Conservation (phyloP, 768 basidiomycete genomes). For the Leccinellum luteum region DNA sequence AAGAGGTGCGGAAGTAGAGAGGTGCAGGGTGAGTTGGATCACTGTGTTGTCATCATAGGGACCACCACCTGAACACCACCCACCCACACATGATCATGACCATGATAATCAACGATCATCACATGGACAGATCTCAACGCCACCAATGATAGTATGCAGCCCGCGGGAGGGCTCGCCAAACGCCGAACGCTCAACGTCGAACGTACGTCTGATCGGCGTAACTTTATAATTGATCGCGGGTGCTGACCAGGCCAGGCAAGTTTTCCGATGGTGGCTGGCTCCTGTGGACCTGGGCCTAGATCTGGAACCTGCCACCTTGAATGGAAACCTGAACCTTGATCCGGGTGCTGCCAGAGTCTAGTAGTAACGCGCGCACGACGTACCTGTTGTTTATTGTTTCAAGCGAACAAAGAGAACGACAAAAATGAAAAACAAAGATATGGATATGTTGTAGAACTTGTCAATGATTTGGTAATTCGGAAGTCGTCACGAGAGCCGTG, state of each 20-base stretch:
- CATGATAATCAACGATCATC: background rate
- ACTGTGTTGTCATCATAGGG: background rate
- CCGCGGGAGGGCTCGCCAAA: background rate
- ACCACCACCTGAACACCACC: background rate
- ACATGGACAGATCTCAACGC: background rate
- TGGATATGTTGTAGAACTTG: background rate
- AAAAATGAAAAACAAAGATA: background rate
- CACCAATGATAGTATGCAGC: background rate
- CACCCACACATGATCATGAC: background rate
- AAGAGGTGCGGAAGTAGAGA: background rate
- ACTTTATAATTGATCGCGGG: background rate
- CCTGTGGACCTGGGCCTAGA: background rate
- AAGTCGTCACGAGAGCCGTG: background rate
- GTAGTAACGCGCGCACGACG: background rate
- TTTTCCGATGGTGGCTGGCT: background rate
- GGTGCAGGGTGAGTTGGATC: background rate
- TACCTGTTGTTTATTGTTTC: background rate
- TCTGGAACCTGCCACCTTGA: background rate
- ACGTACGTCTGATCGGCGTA: background rate
- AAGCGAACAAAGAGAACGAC: background rate
- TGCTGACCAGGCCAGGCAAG: background rate
- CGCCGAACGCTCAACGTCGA: background rate
- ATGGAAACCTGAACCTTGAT: background rate
- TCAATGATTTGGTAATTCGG: background rate
- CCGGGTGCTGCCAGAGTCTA: background rate